Percentiles rank a stretch among this genome's conserved stretches.
Conservation (phyloP, 257 asterid species). For the Solanum corneliomulleri region DNA sequence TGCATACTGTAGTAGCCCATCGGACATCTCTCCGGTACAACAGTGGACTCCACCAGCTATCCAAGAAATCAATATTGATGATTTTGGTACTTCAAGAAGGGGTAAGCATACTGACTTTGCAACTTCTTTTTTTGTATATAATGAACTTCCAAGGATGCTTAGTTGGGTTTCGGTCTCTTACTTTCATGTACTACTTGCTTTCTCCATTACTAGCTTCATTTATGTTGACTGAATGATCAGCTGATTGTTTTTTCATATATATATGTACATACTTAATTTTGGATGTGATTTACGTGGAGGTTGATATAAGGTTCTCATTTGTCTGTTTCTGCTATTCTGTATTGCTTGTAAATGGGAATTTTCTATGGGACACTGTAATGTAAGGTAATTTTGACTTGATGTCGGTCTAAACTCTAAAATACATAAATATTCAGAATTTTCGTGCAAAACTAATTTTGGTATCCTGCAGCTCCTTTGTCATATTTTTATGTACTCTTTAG, state of each 20-base stretch:
- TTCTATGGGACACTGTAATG: background rate
- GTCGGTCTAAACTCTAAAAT: background rate
- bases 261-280: background rate
- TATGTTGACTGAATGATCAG: background rate
- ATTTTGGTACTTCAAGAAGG: constrained; percentile 54
- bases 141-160: background rate
- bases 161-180: background rate
- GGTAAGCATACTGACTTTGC: constrained; percentile 25
- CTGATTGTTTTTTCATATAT: background rate
- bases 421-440: background rate
- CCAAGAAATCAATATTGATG: constrained; percentile 75
- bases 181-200: background rate
- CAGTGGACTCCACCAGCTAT: constrained; percentile 86
- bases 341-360: background rate
- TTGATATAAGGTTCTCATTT: background rate
- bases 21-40: constrained; percentile 69
- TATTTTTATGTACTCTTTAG: background rate
- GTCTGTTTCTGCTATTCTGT: background rate
- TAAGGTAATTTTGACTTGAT: background rate
- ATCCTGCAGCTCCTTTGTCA: background rate
- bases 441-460: background rate
- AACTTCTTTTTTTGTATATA: background rate
- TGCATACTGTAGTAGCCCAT: constrained; percentile 72
- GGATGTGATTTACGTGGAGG: background rate
- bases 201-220: background rate